Conservation (phyloP, 306 rosid genomes). For the Oemleria cerasiformis region DNA sequence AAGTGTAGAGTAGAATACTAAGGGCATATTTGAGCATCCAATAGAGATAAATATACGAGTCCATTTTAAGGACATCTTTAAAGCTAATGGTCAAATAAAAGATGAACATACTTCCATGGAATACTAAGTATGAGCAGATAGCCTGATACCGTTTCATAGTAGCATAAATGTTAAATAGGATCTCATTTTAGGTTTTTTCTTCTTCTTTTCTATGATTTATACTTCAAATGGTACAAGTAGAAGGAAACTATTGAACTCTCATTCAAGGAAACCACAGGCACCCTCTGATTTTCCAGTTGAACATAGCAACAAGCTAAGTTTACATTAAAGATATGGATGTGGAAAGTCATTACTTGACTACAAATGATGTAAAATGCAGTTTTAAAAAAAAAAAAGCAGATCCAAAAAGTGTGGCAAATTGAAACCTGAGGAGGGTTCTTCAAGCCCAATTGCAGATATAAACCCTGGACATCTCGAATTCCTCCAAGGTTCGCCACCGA, state of each 20-base stretch:
- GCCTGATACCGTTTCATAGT: not conserved
- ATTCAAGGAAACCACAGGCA: not conserved
- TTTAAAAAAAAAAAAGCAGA: not conserved
- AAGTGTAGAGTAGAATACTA: not conserved
- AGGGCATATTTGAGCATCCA: not conserved
- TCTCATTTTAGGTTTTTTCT: no score
- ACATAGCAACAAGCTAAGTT: not conserved
- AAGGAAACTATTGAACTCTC: not conserved
- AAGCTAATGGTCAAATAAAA: not conserved
- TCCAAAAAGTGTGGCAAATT: not conserved
- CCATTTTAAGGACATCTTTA: not conserved
- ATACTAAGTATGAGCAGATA: not conserved
- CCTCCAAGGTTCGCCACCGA: slow-evolving; percentile 62
- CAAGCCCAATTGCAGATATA: slow-evolving; percentile 70
- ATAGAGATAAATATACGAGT: not conserved
- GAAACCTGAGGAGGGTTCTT: slow-evolving; percentile 85
- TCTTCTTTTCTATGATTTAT: not conserved
- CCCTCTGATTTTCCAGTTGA: not conserved
- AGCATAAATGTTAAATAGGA: not conserved
- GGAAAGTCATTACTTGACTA: not conserved
- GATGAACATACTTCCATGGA: not conserved
- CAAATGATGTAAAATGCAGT: not conserved
- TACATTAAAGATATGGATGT: not conserved
- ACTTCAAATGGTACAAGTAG: not conserved
- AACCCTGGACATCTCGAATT: slow-evolving; percentile 56